Evolutionary conservation across 129 eudicot genomes (phyloP), one percentile per base, ranked within the genome.

Genomic region (Saposhnikovia divaricata): DNA sequence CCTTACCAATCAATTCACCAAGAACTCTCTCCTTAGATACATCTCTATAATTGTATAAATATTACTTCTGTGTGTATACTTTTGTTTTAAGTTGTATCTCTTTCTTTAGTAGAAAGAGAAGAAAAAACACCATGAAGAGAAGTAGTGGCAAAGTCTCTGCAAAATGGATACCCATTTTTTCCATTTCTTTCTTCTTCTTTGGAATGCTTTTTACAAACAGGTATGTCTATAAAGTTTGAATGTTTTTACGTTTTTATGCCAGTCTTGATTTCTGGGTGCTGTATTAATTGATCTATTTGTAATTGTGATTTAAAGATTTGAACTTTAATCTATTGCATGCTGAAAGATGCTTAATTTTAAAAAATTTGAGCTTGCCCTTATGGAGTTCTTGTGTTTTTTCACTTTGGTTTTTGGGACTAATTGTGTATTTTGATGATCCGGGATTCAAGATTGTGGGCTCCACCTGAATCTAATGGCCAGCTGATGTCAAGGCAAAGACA

Each of bases 161-260:
- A 0, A 91, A 89, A 83, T 93, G 96, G 98, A 83, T 93, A 65
- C 90, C 96, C 50, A 57, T 93, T 81, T 85, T 88, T 84, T 91
- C 91, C 76, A 75, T 88, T 40, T 88, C 82, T 69, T 91, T 87
- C 89, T 93, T 93, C 90, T 79, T 91, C 55, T 73, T 89, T 42
- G 98, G 98, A 80, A 85, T 91, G 95, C 85, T 93, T 44, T 84
- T 89, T 79, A 91, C 98, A 59, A 93, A 89, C 88, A 89, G 89
- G 97, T 88, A 12, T n/a, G 79, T 75, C 3, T 38, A 3, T 43
- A 23, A 53, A 34, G 14, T 57, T 13, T 55, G 6, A 39, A 23
- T 73, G n/a, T 71, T 37, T 71, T 71, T 0, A 6, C 15, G 21
- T 34, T 71, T 71, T 15, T 21, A 10, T 42, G 45, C 4, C 44